phyloP scores from a whole-genome alignment of 164 flowering plant species.

The Vitis vinifera region DNA sequence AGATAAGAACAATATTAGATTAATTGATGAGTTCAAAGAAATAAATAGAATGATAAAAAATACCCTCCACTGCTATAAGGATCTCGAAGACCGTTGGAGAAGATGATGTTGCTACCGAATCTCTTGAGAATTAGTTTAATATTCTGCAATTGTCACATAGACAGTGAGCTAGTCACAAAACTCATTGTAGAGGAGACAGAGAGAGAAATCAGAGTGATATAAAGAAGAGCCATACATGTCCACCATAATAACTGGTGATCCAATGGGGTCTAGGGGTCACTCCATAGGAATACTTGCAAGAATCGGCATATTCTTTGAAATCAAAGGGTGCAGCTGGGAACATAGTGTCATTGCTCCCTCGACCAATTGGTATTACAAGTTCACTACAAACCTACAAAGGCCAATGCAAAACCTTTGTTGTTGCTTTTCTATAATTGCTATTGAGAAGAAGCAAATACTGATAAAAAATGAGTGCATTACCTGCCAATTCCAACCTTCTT shows the following conservation, averaged over 20 bases:
- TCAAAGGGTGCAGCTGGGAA: no score
- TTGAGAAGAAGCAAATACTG: no score
- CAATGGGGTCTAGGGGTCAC: neutral
- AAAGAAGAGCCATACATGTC: constrained; percentile 20
- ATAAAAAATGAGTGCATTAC: constrained; percentile 10
- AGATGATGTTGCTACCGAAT: constrained; percentile 50
- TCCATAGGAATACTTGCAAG: no score
- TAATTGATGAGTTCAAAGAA: neutral
- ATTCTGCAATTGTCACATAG: constrained; percentile 19
- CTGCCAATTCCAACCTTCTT: constrained; percentile 46
- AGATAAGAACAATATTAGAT: no score
- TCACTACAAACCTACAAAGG: constrained; percentile 31
- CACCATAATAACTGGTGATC: constrained; percentile 27
- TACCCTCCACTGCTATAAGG: constrained; percentile 56
- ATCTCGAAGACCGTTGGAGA: constrained; percentile 50
- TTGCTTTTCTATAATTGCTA: neutral
- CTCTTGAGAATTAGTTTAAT: constrained; percentile 29
- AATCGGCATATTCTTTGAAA: no score
- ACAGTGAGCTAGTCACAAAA: neutral
- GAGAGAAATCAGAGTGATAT: no score
- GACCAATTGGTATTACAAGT: constrained; percentile 32
- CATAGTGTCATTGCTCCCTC: constrained; percentile 5
- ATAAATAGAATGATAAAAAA: no score
- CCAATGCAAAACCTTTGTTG: neutral
- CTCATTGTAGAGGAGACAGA: no score